Percentiles rank a stretch among this genome's conserved stretches.
These are phyloP conservation scores for Lachnellula suecica DNA, from an alignment of 2,329 filamentous ascomycete genomes.

Conservation along the genomic window DNA sequence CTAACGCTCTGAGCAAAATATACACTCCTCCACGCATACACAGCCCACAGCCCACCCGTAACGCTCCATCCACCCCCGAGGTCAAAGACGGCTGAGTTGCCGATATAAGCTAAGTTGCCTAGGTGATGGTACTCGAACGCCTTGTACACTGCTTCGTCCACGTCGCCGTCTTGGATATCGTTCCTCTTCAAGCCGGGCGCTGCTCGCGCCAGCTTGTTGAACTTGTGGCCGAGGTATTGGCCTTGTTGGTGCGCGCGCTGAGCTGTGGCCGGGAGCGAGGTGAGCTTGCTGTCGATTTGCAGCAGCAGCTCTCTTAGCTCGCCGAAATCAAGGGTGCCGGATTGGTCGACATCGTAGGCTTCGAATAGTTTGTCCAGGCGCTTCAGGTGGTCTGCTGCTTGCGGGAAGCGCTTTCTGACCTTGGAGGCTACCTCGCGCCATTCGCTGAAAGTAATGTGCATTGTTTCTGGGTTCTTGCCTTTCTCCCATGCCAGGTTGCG, in stretches of 20 bases:
- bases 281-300: slow-evolving; percentile 94
- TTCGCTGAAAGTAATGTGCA: slow-evolving; percentile 82
- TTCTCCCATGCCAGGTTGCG: slow-evolving; percentile 89
- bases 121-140: slow-evolving; percentile 94
- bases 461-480: slow-evolving; percentile 83
- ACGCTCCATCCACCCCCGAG: slow-evolving; percentile 74
- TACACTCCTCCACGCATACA: slow-evolving; percentile 93
- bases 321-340: slow-evolving; percentile 88
- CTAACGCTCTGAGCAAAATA: slow-evolving; percentile 99
- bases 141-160: slow-evolving; percentile 90
- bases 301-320: slow-evolving; percentile 85
- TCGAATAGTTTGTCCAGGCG: slow-evolving; percentile 89
- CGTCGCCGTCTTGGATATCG: slow-evolving; percentile 80
- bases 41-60: slow-evolving; percentile 82
- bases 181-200: slow-evolving; percentile 76
- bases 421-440: slow-evolving; percentile 83
- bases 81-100: slow-evolving; percentile 95
- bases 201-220: slow-evolving; percentile 84
- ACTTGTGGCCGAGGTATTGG: slow-evolving; percentile 85
- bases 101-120: slow-evolving; percentile 89
- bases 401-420: slow-evolving; percentile 87
- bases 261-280: slow-evolving; percentile 89
- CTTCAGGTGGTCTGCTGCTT: slow-evolving; percentile 82
- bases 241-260: slow-evolving; percentile 97
- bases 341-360: slow-evolving; percentile 90